Base-by-base conservation (phyloP, 306 rosid species). In the Medicago lupulina region DNA sequence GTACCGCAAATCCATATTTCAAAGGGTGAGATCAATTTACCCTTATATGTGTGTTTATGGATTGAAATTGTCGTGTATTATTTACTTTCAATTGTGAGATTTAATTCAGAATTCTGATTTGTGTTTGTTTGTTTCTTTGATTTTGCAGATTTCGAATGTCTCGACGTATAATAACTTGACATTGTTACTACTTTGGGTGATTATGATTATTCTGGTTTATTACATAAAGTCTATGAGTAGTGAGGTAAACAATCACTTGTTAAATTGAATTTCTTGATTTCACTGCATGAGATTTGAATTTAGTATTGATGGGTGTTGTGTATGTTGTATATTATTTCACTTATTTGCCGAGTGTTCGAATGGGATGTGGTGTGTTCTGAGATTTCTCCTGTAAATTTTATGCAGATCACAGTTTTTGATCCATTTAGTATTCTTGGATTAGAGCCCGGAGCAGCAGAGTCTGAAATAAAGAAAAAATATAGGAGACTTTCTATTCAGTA, bases 381-480 rank as follows among this genome's bases (percentile, higher is more conserved):
- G 64, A 5, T 25, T 40, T 74, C 41, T 63, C 50, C 17, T 66
- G 41, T 65, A 60, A 61, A 50, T 25, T 62, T 70, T 62, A 14
- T 62, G 61, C 96, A 96, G 99, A 82, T 70, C 74, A 90, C 89
- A 89, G 85, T 90, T 85, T 96, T 96, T 9, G 97, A 96, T 84
- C 99, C 99, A 18, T 96, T 85, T 82, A 88, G 63, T 64, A 92
- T 96, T 85, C 91, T 96, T 77, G 98, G 89, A 82, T 84, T 92
- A 87, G 93, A 88, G 49, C 82, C 91, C 10, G 91, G 97, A 82
- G 98, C 91, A 18, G 36, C 78, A 1, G 97, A 92, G 39, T 84
- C 85, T 13, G 97, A 89, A 21, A 89, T 96, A 83, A 92, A 89
- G 90, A 92, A 92, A 93, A 91, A 90, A 8, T 92, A 90, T 79